Percentiles rank a stretch among this genome's conserved stretches.
phyloP scores from a whole-genome alignment of 75 land plant species.

The Cupressus sempervirens region DNA sequence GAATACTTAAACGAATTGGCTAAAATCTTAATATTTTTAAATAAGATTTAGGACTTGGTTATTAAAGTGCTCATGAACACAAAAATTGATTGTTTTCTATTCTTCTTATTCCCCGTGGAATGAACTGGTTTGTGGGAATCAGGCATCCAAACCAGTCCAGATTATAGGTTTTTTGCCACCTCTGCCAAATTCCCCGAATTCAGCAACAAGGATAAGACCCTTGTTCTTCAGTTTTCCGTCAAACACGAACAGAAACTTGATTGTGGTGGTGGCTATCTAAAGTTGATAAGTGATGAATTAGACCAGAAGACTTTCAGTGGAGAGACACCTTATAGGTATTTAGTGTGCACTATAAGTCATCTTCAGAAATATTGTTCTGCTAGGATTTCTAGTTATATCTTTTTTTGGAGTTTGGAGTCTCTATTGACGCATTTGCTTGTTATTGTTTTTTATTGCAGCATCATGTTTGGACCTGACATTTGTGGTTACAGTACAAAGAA shows the following conservation, averaged over 20 bases:
- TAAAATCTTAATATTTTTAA: not conserved
- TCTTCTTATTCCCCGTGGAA: too few species aligned
- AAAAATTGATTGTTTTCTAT: not conserved
- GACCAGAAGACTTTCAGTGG: constrained; percentile 61
- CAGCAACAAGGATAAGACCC: constrained; percentile 50
- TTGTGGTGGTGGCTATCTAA: constrained; percentile 72
- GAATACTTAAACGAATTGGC: not conserved
- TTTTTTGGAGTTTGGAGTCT: not conserved
- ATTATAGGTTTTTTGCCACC: constrained; percentile 53
- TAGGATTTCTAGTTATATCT: not conserved
- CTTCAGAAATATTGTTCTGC: not conserved
- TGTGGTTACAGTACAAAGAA: constrained; percentile 83
- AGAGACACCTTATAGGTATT: constrained; percentile 66
- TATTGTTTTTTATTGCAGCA: constrained; percentile 42
- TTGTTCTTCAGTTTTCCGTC: constrained; percentile 63
- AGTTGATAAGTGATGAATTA: constrained; percentile 53
- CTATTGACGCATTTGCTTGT: not conserved
- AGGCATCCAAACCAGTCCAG: constrained; percentile 61
- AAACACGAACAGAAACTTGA: constrained; percentile 73
- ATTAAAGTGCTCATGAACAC: not conserved
- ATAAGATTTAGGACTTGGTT: not conserved
- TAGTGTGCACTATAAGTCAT: not conserved
- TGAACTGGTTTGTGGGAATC: constrained; percentile 1
- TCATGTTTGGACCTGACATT: constrained; percentile 99
- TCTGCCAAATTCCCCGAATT: constrained; percentile 54